Evolutionary conservation across 176 grass and related monocot genomes (phyloP), one percentile per base, ranked within the genome.

Genomic region (Lolium perenne): DNA sequence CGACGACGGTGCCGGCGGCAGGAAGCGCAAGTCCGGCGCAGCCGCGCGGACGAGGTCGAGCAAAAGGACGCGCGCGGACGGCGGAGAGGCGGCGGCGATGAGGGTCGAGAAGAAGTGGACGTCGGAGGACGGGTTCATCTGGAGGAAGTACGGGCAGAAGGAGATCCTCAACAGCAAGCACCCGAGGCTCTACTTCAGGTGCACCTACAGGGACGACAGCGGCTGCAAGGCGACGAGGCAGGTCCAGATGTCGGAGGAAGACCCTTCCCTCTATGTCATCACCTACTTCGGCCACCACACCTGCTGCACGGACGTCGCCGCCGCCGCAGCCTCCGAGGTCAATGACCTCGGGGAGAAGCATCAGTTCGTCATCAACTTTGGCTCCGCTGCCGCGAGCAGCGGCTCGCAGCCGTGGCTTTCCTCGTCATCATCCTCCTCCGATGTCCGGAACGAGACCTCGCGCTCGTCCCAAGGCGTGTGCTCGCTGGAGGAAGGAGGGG

Each of bases 141-240:
- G 91, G 91, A 89, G 91, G 56, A 92, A 92, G 81, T 92, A 92
- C 71, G 91, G 91, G 17, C 87, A 92, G 76, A 92, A 92, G 79
- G 87, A 83, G 12, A 92, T 92, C 78, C 62, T 65, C n/a, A 71
- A 85, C 43, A 65, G 80, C 63, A 89, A 83, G 66, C 40, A 86
- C 73, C 87, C 90, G 26, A 86, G 90, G 88, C 78, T 85, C 69
- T 93, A 93, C 49, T 93, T 81, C 64, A 84, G 88, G 50, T 93
- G 91, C 80, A 82, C 80, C 40, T 71, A 93, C 81, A 93, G 81
- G 53, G 21, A 70, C 22, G 84, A 93, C 68, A 32, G 50, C 17
- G 85, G 79, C 73, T 90, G 91, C 84, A 49, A 16, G 23, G 88
- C 91, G 3, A 90, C 84, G 47, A 85, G 82, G 82, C 91, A 93